Conservation (phyloP, 768 basidiomycete species). For the Xanthoconium stramineum region DNA sequence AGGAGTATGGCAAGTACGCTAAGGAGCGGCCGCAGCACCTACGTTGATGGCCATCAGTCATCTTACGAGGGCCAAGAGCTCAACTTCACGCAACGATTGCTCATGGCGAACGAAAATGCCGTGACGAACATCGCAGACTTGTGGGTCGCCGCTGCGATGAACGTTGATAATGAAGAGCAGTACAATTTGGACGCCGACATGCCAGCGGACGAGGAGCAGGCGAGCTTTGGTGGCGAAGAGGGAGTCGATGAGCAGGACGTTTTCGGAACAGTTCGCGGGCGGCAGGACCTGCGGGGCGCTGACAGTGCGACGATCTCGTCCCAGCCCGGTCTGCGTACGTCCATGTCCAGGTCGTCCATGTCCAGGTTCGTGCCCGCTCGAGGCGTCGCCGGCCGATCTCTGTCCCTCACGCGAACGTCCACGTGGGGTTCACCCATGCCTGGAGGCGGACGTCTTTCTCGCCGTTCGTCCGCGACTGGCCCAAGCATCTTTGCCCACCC, state of each 20-base stretch:
- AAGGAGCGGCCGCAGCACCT: conserved; percentile 49
- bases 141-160: conserved; percentile 97
- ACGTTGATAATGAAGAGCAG: conserved; percentile 86
- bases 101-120: conserved; percentile 93
- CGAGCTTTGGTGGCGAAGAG: conserved; percentile 46
- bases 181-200: conserved; percentile 44
- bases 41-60: conserved; percentile 40
- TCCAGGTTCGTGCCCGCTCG: conserved; percentile 25
- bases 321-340: conserved; percentile 21
- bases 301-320: conserved; percentile 20
- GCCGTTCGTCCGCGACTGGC: conserved; percentile 52
- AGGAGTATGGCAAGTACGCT: conserved; percentile 54
- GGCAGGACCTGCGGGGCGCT: conserved; percentile 14
- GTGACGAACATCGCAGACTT: conserved; percentile 94
- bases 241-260: conserved; percentile 31
- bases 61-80: conserved; percentile 50
- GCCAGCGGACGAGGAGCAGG: conserved; percentile 23
- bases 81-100: conserved; percentile 82
- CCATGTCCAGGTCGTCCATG: conserved; percentile 26
- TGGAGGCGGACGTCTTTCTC: conserved; percentile 37
- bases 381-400: conserved; percentile 33
- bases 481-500: conserved; percentile 83
- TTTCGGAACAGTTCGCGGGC: conserved; percentile 16
- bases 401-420: conserved; percentile 16
- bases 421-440: conserved; percentile 32